These are phyloP conservation scores for Agarophyton chilense DNA, from an alignment of 23 red algal species.

Conservation along the genomic window DNA sequence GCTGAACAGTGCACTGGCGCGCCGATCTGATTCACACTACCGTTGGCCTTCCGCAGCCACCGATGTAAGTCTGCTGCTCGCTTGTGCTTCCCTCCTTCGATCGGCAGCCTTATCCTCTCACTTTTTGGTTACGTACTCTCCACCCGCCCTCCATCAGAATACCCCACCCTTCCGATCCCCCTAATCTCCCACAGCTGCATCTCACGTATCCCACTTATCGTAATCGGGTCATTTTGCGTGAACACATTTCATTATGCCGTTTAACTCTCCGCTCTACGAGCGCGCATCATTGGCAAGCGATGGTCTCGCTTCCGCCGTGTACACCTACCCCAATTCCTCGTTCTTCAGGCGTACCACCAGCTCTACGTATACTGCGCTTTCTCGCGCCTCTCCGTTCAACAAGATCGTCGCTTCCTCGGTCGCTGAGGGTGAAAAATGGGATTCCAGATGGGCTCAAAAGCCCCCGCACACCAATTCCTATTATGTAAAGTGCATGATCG, in stretches of 20 bases:
- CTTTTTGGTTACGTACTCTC: too few relatives aligned
- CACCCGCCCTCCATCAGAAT: too few relatives aligned
- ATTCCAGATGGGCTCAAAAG: conserved; percentile 52
- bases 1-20: neutral
- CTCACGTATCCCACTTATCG: too few relatives aligned
- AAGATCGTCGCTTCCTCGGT: conserved; percentile 65
- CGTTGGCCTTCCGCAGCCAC: conserved; percentile 9
- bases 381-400: conserved; percentile 15
- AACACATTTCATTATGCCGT: neutral
- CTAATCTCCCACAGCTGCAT: too few relatives aligned
- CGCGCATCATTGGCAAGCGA: conserved; percentile 15
- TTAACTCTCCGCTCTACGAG: conserved; percentile 48
- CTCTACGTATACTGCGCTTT: neutral
- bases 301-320: conserved; percentile 27
- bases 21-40: neutral
- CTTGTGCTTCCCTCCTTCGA: neutral
- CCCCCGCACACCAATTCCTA: conserved; percentile 68
- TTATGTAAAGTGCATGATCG: conserved; percentile 82
- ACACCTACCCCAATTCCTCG: conserved; percentile 1
- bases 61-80: conserved; percentile 28
- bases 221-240: neutral
- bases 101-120: neutral
- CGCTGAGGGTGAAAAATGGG: conserved; percentile 57
- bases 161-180: neutral
- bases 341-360: conserved; percentile 1